Percentiles rank a stretch among this genome's conserved stretches.
Evolutionary conservation across 1,284 basidiomycete genomes (phyloP).

Genomic region (Ustilago xerochloae): DNA sequence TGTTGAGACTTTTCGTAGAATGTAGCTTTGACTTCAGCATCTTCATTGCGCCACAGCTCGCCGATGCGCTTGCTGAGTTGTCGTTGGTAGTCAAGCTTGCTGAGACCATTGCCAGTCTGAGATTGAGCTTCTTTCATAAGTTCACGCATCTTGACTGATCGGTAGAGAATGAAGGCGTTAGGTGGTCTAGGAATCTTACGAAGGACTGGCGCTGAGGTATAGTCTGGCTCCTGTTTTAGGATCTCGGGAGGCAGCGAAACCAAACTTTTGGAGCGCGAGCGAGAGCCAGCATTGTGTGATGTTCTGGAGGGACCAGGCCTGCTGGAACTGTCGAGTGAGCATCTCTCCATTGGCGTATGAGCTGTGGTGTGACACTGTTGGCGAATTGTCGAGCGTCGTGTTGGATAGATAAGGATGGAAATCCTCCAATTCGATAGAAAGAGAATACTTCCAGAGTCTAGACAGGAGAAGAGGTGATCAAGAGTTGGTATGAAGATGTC

Average conservation of each 20-base stretch:
- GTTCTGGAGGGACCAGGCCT: conserved; percentile 2
- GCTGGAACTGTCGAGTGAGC: conserved; percentile 2
- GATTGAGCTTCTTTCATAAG: conserved; percentile 1
- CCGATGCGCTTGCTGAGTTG: conserved; percentile 35
- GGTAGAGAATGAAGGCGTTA: conserved; percentile 49
- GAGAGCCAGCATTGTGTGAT: conserved; percentile 2
- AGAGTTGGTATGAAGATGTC: no score
- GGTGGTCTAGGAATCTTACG: conserved; percentile 40
- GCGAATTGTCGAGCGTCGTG: no score
- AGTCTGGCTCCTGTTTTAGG: not conserved
- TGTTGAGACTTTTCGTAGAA: conserved; percentile 35
- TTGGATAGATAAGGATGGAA: no score
- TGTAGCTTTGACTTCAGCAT: conserved; percentile 14
- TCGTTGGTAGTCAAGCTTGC: conserved; percentile 43
- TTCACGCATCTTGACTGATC: conserved; percentile 33
- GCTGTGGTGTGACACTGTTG: not conserved
- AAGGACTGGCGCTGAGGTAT: conserved; percentile 5
- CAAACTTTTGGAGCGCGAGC: conserved; percentile 24
- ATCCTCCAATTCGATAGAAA: no score
- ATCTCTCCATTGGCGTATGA: conserved; percentile 5
- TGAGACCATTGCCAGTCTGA: conserved; percentile 8
- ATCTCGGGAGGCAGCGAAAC: not conserved
- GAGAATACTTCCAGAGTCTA: no score
- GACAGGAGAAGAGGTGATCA: no score
- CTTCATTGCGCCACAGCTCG: conserved; percentile 35